Evolutionary conservation across 192 early-diverging fungal species (phyloP).

Genomic region (Backusella circina): DNA sequence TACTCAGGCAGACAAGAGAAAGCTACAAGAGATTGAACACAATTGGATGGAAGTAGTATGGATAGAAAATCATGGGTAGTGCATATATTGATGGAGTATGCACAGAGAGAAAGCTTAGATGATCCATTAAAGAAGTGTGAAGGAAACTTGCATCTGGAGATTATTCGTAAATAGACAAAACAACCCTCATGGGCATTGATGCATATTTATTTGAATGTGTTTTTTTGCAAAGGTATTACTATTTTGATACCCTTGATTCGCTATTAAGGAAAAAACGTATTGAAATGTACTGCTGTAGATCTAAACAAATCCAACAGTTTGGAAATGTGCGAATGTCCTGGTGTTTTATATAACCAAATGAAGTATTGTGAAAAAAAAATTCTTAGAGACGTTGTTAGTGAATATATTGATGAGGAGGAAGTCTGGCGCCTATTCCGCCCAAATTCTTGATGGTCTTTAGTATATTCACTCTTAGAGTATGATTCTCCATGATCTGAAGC

Average conservation of each 20-base stretch:
- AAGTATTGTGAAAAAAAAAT: constrained; percentile 97
- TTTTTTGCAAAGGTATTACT: constrained; percentile 56
- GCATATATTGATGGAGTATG: constrained; percentile 52
- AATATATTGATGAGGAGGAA: constrained; percentile 74
- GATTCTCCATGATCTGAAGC: constrained; percentile 90
- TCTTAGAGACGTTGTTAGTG: constrained; percentile 75
- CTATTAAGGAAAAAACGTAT: not conserved
- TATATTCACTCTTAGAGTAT: constrained; percentile 88
- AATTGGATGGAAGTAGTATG: constrained; percentile 36
- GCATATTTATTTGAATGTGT: constrained; percentile 60
- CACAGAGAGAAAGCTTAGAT: constrained; percentile 49
- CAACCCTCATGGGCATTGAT: constrained; percentile 61
- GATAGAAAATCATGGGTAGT: constrained; percentile 35
- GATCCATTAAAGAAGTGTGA: constrained; percentile 66
- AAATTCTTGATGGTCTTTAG: constrained; percentile 86
- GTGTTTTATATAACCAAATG: constrained; percentile 93
- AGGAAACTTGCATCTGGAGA: constrained; percentile 44
- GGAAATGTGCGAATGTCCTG: constrained; percentile 57
- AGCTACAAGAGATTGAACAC: constrained; percentile 55
- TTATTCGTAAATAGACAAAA: constrained; percentile 53
- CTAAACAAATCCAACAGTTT: constrained; percentile 27
- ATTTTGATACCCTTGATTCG: not conserved
- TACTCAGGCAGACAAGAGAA: constrained; percentile 50
- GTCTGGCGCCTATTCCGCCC: constrained; percentile 80
- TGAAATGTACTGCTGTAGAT: constrained; percentile 33